These are phyloP conservation scores for Buxus sempervirens DNA, from an alignment of 164 flowering plant species.

Conservation along the genomic window DNA sequence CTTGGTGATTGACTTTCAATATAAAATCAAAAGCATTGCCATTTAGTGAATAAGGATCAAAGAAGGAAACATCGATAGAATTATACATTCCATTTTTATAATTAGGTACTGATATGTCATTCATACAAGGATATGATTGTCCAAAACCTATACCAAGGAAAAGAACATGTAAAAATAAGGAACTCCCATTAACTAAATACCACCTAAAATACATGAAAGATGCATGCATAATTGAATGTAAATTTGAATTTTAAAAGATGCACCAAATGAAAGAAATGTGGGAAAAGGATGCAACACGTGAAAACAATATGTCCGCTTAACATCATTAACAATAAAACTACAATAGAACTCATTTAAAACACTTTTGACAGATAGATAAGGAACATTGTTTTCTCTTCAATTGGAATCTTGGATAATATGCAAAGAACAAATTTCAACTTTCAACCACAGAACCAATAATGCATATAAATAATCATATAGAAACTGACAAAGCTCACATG, in stretches of 20 bases:
- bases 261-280: not conserved
- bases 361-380: not conserved
- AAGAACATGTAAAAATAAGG: not conserved
- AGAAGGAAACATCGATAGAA: not conserved
- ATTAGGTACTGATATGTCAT: not conserved
- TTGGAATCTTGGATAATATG: not conserved
- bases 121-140: not conserved
- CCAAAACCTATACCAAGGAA: not conserved
- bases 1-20: not conserved
- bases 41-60: not conserved
- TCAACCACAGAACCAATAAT: not conserved
- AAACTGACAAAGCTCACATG: no score
- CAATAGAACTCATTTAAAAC: no score
- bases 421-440: not conserved
- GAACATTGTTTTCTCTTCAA: not conserved
- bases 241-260: no score
- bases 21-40: not conserved
- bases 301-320: not conserved
- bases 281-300: not conserved
- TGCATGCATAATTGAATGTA: not conserved
- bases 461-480: no score
- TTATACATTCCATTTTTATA: not conserved
- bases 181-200: not conserved
- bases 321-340: not conserved
- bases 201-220: not conserved